A percentile compares a stretch with the other conserved stretches of the same genome.
Conservation (phyloP, 148 eudicot species). For the Simmondsia chinensis region DNA sequence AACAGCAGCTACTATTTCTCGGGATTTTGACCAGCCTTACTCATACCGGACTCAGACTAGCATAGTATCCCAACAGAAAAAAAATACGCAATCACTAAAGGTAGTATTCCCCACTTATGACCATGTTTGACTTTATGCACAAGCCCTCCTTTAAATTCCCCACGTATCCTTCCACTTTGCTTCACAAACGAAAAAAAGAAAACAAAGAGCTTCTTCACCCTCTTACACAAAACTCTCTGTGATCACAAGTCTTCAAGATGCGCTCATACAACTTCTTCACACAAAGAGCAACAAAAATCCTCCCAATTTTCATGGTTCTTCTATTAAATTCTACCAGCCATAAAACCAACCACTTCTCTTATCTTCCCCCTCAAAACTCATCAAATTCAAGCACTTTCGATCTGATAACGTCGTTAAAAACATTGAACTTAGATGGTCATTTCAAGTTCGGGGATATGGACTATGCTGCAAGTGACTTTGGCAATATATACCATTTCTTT, state of each 20-base stretch:
- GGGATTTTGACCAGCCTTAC: neutral
- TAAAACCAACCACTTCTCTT: constrained; percentile 34
- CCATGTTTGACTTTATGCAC: constrained; percentile 20
- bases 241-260: constrained; percentile 24
- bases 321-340: constrained; percentile 31
- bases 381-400: constrained; percentile 15
- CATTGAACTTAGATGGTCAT: constrained; percentile 41
- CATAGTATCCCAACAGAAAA: constrained; percentile 10
- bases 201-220: too few relatives aligned
- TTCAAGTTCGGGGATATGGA: constrained; percentile 32
- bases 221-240: neutral
- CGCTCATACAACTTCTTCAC: constrained; percentile 15
- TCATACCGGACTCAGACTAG: too few relatives aligned
- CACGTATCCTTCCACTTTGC: constrained; percentile 2
- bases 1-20: too few relatives aligned
- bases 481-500: constrained; percentile 45
- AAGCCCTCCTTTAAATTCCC: constrained; percentile 30
- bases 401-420: constrained; percentile 23
- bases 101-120: constrained; percentile 14
- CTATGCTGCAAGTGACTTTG: constrained; percentile 68
- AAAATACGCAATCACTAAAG: constrained; percentile 7
- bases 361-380: constrained; percentile 37
- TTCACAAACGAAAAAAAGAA: constrained; percentile 6
- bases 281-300: constrained; percentile 16
- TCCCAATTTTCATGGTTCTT: constrained; percentile 27